A percentile compares a stretch with the other conserved stretches of the same genome.
Conservation (phyloP, 768 basidiomycete genomes). For the Lactarius hengduanensis region DNA sequence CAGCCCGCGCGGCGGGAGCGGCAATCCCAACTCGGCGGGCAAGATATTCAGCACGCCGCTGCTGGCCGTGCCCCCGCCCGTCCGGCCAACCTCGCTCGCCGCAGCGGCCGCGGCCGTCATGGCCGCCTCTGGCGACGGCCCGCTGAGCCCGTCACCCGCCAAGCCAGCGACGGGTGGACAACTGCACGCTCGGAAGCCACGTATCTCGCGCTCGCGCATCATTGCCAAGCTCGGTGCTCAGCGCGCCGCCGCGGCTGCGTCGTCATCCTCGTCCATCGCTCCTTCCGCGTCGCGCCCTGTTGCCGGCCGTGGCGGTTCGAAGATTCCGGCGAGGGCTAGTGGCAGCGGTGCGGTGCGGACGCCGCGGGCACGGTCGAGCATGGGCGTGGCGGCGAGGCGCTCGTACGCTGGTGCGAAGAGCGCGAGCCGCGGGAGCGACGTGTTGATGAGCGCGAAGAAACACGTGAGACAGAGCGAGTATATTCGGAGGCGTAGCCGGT, state of each 20-base stretch:
- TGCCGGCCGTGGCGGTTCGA: conserved; percentile 18
- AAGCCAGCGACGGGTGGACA: conserved; percentile 31
- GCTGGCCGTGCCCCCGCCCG: conserved; percentile 24
- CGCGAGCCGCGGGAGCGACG: conserved; percentile 34
- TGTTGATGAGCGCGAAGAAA: conserved; percentile 68
- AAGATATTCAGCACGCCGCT: conserved; percentile 58
- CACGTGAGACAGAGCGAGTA: conserved; percentile 76
- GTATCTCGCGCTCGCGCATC: conserved; percentile 79
- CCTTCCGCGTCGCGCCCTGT: conserved; percentile 8
- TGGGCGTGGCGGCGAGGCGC: conserved; percentile 36
- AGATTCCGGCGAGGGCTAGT: conserved; percentile 12
- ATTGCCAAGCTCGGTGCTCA: conserved; percentile 75
- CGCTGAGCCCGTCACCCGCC: background rate
- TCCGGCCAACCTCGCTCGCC: conserved; percentile 35
- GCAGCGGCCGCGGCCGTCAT: conserved; percentile 32
- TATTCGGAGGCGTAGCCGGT: conserved; percentile 53
- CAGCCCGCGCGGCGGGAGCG: conserved; percentile 31
- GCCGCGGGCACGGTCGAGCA: conserved; percentile 50
- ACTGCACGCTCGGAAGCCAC: conserved; percentile 57
- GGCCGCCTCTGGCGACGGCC: conserved; percentile 14
- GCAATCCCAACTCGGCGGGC: conserved; percentile 26
- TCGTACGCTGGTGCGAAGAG: conserved; percentile 36
- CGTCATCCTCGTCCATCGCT: background rate
- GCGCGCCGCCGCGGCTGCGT: conserved; percentile 45
- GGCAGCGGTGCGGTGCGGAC: conserved; percentile 21